Evolutionary conservation across 495 filamentous ascomycete genomes (phyloP).

Genomic region (Penicillium ucsense): DNA sequence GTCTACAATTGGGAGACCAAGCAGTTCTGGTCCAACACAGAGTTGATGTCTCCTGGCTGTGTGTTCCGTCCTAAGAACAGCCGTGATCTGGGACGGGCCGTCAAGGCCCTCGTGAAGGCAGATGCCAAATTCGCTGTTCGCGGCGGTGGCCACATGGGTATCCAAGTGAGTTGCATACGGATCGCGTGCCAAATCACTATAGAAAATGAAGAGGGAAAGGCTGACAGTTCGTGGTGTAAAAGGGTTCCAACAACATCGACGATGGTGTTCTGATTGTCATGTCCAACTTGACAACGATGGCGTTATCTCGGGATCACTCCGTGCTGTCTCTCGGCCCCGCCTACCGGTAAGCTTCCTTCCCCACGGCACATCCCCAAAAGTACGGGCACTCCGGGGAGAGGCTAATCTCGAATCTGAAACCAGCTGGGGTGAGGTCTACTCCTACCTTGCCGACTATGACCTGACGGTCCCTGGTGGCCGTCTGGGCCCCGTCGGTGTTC

Average conservation of each 20-base stretch:
- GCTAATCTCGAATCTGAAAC: no score
- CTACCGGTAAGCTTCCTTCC: constrained; percentile 19
- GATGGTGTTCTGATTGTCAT: constrained; percentile 49
- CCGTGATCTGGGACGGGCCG: constrained; percentile 13
- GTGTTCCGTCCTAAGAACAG: constrained; percentile 25
- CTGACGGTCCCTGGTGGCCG: constrained; percentile 46
- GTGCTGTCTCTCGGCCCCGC: constrained; percentile 20
- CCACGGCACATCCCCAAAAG: constrained; percentile 9
- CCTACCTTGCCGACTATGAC: constrained; percentile 32
- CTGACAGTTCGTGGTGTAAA: no score
- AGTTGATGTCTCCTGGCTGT: constrained; percentile 24
- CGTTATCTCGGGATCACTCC: constrained; percentile 19
- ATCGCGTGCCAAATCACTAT: neutral
- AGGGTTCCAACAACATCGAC: constrained; percentile 36
- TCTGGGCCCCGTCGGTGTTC: constrained; percentile 42
- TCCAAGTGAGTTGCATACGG: constrained; percentile 21
- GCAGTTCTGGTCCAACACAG: constrained; percentile 31
- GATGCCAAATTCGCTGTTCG: constrained; percentile 31
- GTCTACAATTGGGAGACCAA: constrained; percentile 24
- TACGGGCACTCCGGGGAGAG: no score
- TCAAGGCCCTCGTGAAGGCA: constrained; percentile 18
- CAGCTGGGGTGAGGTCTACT: constrained; percentile 49
- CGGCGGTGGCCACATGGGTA: constrained; percentile 31
- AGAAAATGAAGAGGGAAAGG: no score
- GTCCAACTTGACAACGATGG: constrained; percentile 31